Evolutionary conservation across 2,329 filamentous ascomycete species (phyloP).

Genomic region (Pestalotiopsis sp.): DNA sequence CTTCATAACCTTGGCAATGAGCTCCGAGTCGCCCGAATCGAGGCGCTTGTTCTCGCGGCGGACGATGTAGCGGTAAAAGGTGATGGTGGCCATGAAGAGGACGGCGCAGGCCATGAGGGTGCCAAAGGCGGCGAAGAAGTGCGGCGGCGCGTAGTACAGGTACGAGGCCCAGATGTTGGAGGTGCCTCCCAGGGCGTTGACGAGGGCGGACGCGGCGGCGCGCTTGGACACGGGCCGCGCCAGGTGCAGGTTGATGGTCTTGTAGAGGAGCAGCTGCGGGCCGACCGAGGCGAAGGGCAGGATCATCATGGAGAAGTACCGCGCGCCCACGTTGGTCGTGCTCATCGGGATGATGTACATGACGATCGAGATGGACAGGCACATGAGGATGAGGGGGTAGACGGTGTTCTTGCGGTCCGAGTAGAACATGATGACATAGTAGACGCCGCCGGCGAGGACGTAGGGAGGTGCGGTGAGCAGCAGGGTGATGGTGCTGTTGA

Average conservation of each 20-base stretch:
- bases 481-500: constrained; percentile 35
- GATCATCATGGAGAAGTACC: constrained; percentile 36
- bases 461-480: constrained; percentile 30
- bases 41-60: constrained; percentile 23
- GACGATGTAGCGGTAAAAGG: constrained; percentile 23
- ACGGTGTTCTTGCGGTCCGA: constrained; percentile 31
- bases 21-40: constrained; percentile 19
- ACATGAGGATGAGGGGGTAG: constrained; percentile 29
- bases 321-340: constrained; percentile 28
- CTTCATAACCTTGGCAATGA: constrained; percentile 24
- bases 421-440: constrained; percentile 34
- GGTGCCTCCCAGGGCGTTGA: constrained; percentile 32
- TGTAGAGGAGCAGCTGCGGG: constrained; percentile 11
- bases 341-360: constrained; percentile 34
- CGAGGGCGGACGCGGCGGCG: constrained; percentile 30
- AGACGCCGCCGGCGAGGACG: constrained; percentile 32
- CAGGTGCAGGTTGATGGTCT: constrained; percentile 17
- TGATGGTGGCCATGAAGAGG: constrained; percentile 24
- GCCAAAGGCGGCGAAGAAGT: constrained; percentile 29
- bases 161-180: constrained; percentile 32
- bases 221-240: constrained; percentile 28
- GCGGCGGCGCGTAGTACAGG: constrained; percentile 28
- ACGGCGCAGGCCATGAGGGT: constrained; percentile 23
- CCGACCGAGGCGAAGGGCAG: constrained; percentile 19
- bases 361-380: constrained; percentile 27